Evolutionary conservation across 139 green algal genomes (phyloP), one percentile per base, ranked within the genome.

Genomic region (Yamagishiella unicocca): DNA sequence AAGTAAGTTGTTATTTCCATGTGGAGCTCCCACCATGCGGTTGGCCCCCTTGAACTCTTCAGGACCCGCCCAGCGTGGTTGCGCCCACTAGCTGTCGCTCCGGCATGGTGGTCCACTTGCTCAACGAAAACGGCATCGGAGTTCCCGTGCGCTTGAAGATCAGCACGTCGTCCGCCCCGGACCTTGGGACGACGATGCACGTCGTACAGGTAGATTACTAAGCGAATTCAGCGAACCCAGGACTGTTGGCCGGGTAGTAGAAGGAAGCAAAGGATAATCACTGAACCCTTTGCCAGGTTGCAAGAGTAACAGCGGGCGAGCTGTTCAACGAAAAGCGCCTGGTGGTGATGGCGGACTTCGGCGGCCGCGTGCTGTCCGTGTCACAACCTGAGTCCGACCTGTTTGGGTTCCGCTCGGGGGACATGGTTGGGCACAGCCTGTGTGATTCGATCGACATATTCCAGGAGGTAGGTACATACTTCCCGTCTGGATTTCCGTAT

Each of bases 371-470:
- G 9, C 9, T 76, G 10, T 27, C 62, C n/a, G 43, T 77, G 42
- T 50, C 43, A 3, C 19, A 42, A 2, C 77, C 79, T 43, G 43
- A 64, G 2, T 66, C 62, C 0, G 61, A 33, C 6, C 62, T 77
- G 10, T 85, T 85, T 21, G 79, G 61, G 17, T 85, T 85, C 43
- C 27, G 8, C 0, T 46, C 40, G 1, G 24, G n/a, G 12, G 22
- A 66, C n/a, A 54, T 85, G 62, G 55, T 77, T 27, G 79, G 79
- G 14, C 1, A 4, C 40, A 73, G 27, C 50, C n/a, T 90, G 27
- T 78, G 64, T 61, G 67, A 90, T 38, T 38, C 72, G 14, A 22
- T 87, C 2, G 87, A 90, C 45, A 43, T 90, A 27, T 87, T 90
- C 50, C 37, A 55, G 38, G 70, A 54, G 70, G 70, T 54, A 33